These are phyloP conservation scores for Fraxinus sp. DNA, from an alignment of 305 asterid genomes.

Conservation along the genomic window DNA sequence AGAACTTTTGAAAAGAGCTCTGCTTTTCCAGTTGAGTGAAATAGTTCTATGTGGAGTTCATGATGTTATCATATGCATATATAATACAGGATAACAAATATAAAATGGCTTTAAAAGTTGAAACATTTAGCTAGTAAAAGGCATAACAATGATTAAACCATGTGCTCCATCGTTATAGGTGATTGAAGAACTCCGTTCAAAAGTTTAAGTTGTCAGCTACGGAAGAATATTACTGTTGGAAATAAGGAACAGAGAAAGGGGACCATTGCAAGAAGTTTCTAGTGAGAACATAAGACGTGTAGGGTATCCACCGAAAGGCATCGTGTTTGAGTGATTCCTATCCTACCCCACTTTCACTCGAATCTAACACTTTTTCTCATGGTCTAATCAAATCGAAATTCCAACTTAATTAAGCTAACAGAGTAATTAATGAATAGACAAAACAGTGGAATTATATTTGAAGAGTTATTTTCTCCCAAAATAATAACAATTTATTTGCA, in stretches of 20 bases:
- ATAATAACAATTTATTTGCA: too few relatives aligned
- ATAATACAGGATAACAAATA: not conserved
- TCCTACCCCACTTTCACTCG: slow-evolving; percentile 1
- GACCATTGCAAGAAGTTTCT: not conserved
- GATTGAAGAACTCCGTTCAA: not conserved
- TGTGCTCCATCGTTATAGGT: not conserved
- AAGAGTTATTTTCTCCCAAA: not conserved
- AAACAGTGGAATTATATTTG: not conserved
- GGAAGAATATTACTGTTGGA: not conserved
- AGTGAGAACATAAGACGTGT: not conserved
- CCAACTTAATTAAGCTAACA: not conserved
- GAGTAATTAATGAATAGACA: not conserved
- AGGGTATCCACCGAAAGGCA: not conserved
- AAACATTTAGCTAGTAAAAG: not conserved
- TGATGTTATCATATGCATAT: not conserved
- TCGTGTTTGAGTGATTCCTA: not conserved
- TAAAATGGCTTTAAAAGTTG: not conserved
- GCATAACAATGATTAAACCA: not conserved
- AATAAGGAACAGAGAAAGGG: not conserved
- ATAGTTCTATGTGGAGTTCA: not conserved
- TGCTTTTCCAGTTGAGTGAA: not conserved
- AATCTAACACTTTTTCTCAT: not conserved
- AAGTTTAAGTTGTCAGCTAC: not conserved
- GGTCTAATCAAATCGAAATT: not conserved
- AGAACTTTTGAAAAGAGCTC: not conserved